phyloP scores from a whole-genome alignment of 352 stramenopile species.

The Hyaloperonospora brassicae region DNA sequence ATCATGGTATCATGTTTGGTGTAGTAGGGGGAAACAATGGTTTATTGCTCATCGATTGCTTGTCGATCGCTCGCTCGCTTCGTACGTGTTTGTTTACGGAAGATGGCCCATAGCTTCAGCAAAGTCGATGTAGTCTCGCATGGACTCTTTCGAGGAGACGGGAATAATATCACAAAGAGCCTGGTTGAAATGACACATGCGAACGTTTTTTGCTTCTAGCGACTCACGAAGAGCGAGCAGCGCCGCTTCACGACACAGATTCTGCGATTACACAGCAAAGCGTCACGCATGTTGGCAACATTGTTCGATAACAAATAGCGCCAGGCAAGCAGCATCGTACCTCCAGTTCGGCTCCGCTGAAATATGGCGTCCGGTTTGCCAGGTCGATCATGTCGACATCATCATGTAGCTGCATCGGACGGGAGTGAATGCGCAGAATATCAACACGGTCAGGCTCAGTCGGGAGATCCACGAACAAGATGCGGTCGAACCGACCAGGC shows the following conservation, averaged over 20 bases:
- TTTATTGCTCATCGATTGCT: slow-evolving; percentile 12
- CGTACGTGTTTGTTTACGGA: slow-evolving; percentile 12
- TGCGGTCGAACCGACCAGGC: slow-evolving; percentile 92
- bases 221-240: slow-evolving; percentile 65
- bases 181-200: slow-evolving; percentile 51
- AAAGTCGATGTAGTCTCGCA: slow-evolving; percentile 56
- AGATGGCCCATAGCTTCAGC: slow-evolving; percentile 49
- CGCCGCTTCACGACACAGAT: slow-evolving; percentile 79
- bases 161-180: slow-evolving; percentile 44
- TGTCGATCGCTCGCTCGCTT: background rate
- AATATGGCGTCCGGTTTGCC: slow-evolving; percentile 44
- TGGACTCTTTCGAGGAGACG: slow-evolving; percentile 44
- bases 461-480: slow-evolving; percentile 93
- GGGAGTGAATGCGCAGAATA: slow-evolving; percentile 77
- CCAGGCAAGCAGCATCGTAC: slow-evolving; percentile 21
- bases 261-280: slow-evolving; percentile 33
- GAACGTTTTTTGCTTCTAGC: slow-evolving; percentile 42
- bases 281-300: slow-evolving; percentile 5
- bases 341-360: slow-evolving; percentile 85
- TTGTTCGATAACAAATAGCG: background rate
- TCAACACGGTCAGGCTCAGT: slow-evolving; percentile 37
- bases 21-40: too few relatives aligned
- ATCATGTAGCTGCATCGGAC: slow-evolving; percentile 43
- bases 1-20: too few relatives aligned
- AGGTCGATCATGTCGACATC: slow-evolving; percentile 63